Percentiles rank a stretch among this genome's conserved stretches.
phyloP scores from a whole-genome alignment of 1,139 yeast species.

The Wickerhamomyces sp. region DNA sequence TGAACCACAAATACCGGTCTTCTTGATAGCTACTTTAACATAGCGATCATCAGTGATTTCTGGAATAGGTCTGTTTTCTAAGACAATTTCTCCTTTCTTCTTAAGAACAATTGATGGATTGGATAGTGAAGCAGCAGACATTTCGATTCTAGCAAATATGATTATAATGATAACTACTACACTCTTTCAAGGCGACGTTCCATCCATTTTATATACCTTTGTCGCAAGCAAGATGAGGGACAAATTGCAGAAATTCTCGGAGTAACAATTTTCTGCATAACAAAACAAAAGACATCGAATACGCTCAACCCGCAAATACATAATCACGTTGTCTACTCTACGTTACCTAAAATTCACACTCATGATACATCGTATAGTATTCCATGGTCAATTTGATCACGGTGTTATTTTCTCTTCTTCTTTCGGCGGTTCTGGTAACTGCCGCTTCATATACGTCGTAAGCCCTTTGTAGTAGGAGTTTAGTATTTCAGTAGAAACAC shows the following conservation, averaged over 20 bases:
- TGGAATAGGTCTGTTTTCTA: slow-evolving; percentile 67
- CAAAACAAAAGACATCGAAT: too few species aligned
- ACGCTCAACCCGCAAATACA: too few species aligned
- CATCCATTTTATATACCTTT: not conserved
- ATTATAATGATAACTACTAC: not conserved
- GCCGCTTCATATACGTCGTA: slow-evolving; percentile 11
- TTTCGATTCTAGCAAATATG: slow-evolving; percentile 1
- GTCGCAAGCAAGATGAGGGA: not conserved
- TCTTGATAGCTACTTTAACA: slow-evolving; percentile 64
- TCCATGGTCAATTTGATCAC: not conserved
- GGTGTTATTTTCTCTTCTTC: not conserved
- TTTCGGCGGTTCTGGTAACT: slow-evolving; percentile 3
- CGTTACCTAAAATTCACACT: too few species aligned
- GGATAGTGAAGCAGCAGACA: slow-evolving; percentile 7
- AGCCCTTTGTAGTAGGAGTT: slow-evolving; percentile 9
- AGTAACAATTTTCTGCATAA: not conserved
- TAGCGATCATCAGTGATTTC: slow-evolving; percentile 55
- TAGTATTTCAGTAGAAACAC: slow-evolving; percentile 2
- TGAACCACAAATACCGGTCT: slow-evolving; percentile 85
- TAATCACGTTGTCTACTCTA: too few species aligned
- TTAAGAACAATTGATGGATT: slow-evolving; percentile 55
- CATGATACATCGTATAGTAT: too few species aligned
- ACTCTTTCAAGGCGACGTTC: not conserved
- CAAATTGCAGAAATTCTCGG: not conserved
- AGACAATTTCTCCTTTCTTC: slow-evolving; percentile 56